These are phyloP conservation scores for Neohortaea acidophila DNA, from an alignment of 495 filamentous ascomycete genomes.

Conservation along the genomic window DNA sequence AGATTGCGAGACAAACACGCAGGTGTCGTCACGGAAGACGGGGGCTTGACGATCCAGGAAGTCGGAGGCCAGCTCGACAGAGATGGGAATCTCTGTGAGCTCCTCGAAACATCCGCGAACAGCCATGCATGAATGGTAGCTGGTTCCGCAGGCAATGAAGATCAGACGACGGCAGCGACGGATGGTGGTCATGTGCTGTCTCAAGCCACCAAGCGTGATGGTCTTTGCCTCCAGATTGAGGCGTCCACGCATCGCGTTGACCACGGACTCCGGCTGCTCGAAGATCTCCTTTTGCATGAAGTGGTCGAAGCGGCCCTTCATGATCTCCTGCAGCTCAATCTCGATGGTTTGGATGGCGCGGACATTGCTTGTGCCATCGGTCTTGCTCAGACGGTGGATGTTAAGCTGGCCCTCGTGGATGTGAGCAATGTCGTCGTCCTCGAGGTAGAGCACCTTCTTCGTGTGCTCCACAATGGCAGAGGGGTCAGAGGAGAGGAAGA, in stretches of 20 bases:
- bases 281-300: slow-evolving; percentile 99
- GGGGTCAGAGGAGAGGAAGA: slow-evolving; percentile 95
- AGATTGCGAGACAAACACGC: slow-evolving; percentile 96
- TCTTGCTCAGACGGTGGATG: slow-evolving; percentile 93
- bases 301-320: slow-evolving; percentile 99
- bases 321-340: slow-evolving; percentile 97
- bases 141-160: slow-evolving; percentile 96
- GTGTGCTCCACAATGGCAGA: slow-evolving; percentile 98
- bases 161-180: slow-evolving; percentile 90
- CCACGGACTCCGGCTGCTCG: slow-evolving; percentile 95
- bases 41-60: slow-evolving; percentile 94
- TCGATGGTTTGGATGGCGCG: slow-evolving; percentile 96
- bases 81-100: slow-evolving; percentile 91
- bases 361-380: slow-evolving; percentile 90
- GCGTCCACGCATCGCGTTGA: slow-evolving; percentile 99
- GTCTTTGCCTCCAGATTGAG: slow-evolving; percentile 82
- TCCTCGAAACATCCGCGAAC: slow-evolving; percentile 96
- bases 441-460: slow-evolving; percentile 98
- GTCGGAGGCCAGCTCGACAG: slow-evolving; percentile 92
- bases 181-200: slow-evolving; percentile 92
- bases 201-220: slow-evolving; percentile 85
- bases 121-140: slow-evolving; percentile 98
- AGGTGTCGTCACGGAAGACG: slow-evolving; percentile 99
- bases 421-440: slow-evolving; percentile 98
- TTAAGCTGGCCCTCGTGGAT: slow-evolving; percentile 97